Evolutionary conservation across 2,329 filamentous ascomycete species (phyloP).

Genomic region (Aspergillus pseudoglaucus): DNA sequence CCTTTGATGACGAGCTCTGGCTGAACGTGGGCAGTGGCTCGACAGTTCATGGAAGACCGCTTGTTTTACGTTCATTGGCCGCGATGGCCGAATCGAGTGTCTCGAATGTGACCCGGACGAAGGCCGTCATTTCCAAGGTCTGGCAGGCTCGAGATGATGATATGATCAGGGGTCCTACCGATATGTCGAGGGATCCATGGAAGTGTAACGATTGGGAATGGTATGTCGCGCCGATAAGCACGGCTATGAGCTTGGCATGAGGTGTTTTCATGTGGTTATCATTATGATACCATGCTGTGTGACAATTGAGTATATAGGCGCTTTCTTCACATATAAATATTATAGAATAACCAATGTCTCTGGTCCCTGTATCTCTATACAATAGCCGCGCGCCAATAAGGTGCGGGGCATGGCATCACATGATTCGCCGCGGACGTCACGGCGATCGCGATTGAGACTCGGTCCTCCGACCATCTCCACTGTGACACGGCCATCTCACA

Average conservation of each 20-base stretch:
- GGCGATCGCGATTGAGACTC: background rate
- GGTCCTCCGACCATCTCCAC: background rate
- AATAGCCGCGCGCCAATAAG: background rate
- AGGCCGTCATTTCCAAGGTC: slow-evolving; percentile 43
- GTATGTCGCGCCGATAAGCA: slow-evolving; percentile 37
- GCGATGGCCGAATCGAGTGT: slow-evolving; percentile 38
- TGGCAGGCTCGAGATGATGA: slow-evolving; percentile 42
- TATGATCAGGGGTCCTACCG: slow-evolving; percentile 18
- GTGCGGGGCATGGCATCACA: slow-evolving; percentile 3
- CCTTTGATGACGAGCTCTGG: slow-evolving; percentile 32
- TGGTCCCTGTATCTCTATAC: background rate
- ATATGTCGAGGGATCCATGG: slow-evolving; percentile 5
- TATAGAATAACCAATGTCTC: background rate
- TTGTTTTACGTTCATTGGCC: slow-evolving; percentile 36
- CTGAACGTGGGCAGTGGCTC: slow-evolving; percentile 11
- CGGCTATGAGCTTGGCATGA: slow-evolving; percentile 38
- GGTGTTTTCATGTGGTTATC: background rate
- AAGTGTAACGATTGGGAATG: slow-evolving; percentile 37
- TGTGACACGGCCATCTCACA: background rate
- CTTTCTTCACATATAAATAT: background rate
- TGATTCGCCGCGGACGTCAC: slow-evolving; percentile 11
- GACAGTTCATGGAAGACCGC: slow-evolving; percentile 28
- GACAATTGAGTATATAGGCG: too few species aligned
- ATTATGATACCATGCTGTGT: background rate
- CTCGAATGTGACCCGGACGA: slow-evolving; percentile 39